A percentile compares a stretch with the other conserved stretches of the same genome.
Conservation (phyloP, 768 basidiomycete species). For the Cyclocybe cylindracea region DNA sequence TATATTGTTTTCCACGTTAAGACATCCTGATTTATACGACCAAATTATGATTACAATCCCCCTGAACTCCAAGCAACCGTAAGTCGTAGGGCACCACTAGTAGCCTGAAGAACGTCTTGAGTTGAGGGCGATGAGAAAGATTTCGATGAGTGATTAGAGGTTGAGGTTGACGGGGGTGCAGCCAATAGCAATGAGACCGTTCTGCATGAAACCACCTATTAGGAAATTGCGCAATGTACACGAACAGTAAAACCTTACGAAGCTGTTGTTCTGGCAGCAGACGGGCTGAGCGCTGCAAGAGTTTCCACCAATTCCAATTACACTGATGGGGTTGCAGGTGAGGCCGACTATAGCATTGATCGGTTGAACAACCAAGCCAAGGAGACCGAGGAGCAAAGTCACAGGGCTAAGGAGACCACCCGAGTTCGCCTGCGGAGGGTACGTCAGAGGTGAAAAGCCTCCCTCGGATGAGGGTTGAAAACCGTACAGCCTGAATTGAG, state of each 20-base stretch:
- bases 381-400: conserved; percentile 9
- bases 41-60: too few species aligned
- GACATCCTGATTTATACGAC: too few species aligned
- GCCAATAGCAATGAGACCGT: conserved; percentile 13
- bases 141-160: neutral
- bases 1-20: too few species aligned
- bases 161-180: conserved; percentile 16
- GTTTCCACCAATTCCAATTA: conserved; percentile 12
- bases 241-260: conserved; percentile 8
- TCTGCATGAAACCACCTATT: neutral
- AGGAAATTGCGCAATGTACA: neutral
- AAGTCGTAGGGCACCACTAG: too few species aligned
- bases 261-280: conserved; percentile 17
- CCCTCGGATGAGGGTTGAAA: too few species aligned
- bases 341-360: conserved; percentile 11
- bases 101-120: too few species aligned
- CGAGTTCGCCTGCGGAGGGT: too few species aligned
- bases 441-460: too few species aligned
- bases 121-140: too few species aligned
- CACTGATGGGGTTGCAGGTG: conserved; percentile 17
- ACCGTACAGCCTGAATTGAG: neutral
- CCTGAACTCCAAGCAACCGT: too few species aligned
- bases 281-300: conserved; percentile 19
- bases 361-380: conserved; percentile 11
- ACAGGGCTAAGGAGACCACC: neutral